phyloP scores from a whole-genome alignment of 148 eudicot genomes.

The Simmondsia chinensis region DNA sequence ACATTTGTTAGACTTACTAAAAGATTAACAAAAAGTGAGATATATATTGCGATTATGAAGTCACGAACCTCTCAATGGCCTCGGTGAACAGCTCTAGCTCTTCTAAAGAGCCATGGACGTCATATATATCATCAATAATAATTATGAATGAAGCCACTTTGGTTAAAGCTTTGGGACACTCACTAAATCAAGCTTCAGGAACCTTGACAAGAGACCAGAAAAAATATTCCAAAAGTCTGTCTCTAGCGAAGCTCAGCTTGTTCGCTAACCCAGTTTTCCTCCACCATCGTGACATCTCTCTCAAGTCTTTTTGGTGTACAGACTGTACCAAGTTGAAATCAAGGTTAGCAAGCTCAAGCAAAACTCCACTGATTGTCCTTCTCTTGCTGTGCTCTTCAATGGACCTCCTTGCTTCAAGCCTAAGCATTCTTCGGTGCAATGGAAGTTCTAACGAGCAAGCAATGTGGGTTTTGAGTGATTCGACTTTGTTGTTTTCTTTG shows the following conservation, averaged over 20 bases:
- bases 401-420: constrained; percentile 5
- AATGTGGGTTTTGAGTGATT: not conserved
- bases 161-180: constrained; percentile 4
- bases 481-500: not conserved
- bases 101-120: constrained; percentile 15
- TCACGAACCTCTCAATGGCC: constrained; percentile 24
- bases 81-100: constrained; percentile 23
- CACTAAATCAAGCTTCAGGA: constrained; percentile 6
- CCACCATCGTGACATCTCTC: constrained; percentile 22
- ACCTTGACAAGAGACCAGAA: constrained; percentile 2
- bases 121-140: constrained; percentile 25
- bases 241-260: constrained; percentile 11
- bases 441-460: constrained; percentile 8
- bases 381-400: not conserved
- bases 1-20: not conserved
- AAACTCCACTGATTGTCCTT: too few relatives aligned
- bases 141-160: constrained; percentile 2
- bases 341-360: constrained; percentile 15
- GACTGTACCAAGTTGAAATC: constrained; percentile 14
- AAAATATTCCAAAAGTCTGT: constrained; percentile 6
- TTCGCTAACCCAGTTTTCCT: not conserved
- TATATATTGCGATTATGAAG: too few relatives aligned
- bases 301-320: constrained; percentile 8
- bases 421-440: not conserved
- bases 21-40: too few relatives aligned